Percentiles rank a stretch among this genome's conserved stretches.
Evolutionary conservation across 306 rosid genomes (phyloP).

Genomic region (Vigna trinervia): DNA sequence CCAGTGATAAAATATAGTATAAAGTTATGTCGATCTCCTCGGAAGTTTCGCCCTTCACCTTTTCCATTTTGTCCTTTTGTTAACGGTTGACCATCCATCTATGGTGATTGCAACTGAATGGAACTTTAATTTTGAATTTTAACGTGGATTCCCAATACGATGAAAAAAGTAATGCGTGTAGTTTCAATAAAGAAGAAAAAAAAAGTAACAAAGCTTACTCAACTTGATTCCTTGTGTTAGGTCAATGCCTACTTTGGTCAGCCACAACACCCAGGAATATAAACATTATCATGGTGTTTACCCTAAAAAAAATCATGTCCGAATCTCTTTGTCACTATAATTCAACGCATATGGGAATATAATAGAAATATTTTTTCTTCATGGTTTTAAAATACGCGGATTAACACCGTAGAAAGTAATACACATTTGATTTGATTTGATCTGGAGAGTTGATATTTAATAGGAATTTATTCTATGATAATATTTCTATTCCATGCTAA

Average conservation of each 20-base stretch:
- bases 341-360: slow-evolving; percentile 42
- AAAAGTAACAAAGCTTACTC: slow-evolving; percentile 32
- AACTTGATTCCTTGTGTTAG: slow-evolving; percentile 47
- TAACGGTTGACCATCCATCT: slow-evolving; percentile 46
- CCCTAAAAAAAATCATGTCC: slow-evolving; percentile 29
- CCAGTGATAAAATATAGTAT: slow-evolving; percentile 38
- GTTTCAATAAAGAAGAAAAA: slow-evolving; percentile 33
- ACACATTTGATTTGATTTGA: slow-evolving; percentile 28
- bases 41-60: slow-evolving; percentile 40
- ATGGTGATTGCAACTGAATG: slow-evolving; percentile 18
- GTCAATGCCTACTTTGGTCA: slow-evolving; percentile 52
- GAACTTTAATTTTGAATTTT: slow-evolving; percentile 34
- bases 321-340: slow-evolving; percentile 39
- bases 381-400: not conserved
- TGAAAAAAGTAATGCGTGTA: slow-evolving; percentile 41
- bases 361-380: slow-evolving; percentile 5
- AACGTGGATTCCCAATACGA: slow-evolving; percentile 45
- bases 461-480: slow-evolving; percentile 28
- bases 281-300: slow-evolving; percentile 44
- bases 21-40: slow-evolving; percentile 31
- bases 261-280: slow-evolving; percentile 38
- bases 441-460: not conserved
- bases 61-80: slow-evolving; percentile 42
- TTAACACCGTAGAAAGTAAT: not conserved
- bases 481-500: slow-evolving; percentile 4